Evolutionary conservation across 805 yeast genomes (phyloP).

Genomic region (Yamadazyma sp.): DNA sequence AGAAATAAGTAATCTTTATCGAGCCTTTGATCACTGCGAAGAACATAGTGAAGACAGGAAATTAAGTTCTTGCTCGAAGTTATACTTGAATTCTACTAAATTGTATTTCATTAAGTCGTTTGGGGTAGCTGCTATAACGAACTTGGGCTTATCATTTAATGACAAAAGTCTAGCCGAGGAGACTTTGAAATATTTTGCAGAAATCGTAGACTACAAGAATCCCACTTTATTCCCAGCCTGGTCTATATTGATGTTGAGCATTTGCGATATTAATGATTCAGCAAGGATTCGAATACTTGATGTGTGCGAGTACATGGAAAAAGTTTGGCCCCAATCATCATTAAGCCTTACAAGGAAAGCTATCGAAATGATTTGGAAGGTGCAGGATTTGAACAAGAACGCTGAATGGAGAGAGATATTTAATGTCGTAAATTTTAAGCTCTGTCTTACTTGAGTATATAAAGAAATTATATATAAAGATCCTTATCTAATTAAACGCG

Average conservation of each 20-base stretch:
- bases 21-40: not conserved
- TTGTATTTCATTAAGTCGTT: conserved; percentile 11
- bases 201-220: not conserved
- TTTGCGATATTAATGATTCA: conserved; percentile 18
- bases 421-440: conserved; percentile 19
- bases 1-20: not conserved
- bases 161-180: not conserved
- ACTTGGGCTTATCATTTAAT: not conserved
- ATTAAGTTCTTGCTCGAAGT: conserved; percentile 18
- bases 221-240: conserved; percentile 26
- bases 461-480: no score
- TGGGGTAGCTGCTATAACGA: not conserved
- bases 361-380: conserved; percentile 28
- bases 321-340: conserved; percentile 27
- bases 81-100: conserved; percentile 20
- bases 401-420: conserved; percentile 30
- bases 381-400: conserved; percentile 18
- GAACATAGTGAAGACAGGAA: conserved; percentile 6
- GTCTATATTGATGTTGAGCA: conserved; percentile 26
- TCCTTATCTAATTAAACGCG: no score
- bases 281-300: conserved; percentile 18
- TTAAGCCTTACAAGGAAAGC: conserved; percentile 20
- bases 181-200: not conserved
- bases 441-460: conserved; percentile 22
- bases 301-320: conserved; percentile 18